phyloP scores from a whole-genome alignment of 345 rosid species.

The Zanthoxylum bungeanum region DNA sequence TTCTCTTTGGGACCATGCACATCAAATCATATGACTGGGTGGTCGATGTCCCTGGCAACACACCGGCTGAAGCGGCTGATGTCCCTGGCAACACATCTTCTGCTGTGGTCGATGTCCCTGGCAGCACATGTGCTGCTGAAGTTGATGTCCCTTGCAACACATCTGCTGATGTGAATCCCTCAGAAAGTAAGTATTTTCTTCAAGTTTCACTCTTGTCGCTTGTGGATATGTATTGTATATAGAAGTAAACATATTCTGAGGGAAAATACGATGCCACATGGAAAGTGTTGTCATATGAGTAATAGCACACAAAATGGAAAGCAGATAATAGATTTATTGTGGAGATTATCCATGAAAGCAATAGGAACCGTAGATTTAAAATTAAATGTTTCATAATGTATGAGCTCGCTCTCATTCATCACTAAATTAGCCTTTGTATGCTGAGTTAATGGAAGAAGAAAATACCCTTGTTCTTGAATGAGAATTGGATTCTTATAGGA shows the following conservation, averaged over 20 bases:
- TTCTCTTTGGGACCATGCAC: slow-evolving; percentile 93
- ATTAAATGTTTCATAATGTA: not conserved
- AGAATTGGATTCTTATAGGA: not conserved
- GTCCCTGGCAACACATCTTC: not conserved
- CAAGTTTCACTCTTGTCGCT: not conserved
- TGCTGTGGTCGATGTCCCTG: not conserved
- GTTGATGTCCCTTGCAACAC: slow-evolving; percentile 39
- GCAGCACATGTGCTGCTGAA: slow-evolving; percentile 4
- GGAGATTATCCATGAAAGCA: not conserved
- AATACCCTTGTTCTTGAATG: not conserved
- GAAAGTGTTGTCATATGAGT: not conserved
- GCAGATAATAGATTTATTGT: not conserved
- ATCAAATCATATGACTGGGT: slow-evolving; percentile 96
- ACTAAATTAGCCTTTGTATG: not conserved
- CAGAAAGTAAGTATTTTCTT: slow-evolving; percentile 29
- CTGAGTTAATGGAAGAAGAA: not conserved
- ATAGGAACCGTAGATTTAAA: not conserved
- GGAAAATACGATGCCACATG: not conserved
- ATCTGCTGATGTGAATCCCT: slow-evolving; percentile 20
- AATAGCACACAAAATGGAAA: not conserved
- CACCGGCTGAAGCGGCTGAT: not conserved
- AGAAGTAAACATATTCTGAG: not conserved
- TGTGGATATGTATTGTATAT: not conserved
- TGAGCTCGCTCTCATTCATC: not conserved
- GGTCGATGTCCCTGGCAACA: not conserved